Percentiles rank a stretch among this genome's conserved stretches.
Evolutionary conservation across 2,329 filamentous ascomycete species (phyloP).

Genomic region (Tetracladium maxilliforme): DNA sequence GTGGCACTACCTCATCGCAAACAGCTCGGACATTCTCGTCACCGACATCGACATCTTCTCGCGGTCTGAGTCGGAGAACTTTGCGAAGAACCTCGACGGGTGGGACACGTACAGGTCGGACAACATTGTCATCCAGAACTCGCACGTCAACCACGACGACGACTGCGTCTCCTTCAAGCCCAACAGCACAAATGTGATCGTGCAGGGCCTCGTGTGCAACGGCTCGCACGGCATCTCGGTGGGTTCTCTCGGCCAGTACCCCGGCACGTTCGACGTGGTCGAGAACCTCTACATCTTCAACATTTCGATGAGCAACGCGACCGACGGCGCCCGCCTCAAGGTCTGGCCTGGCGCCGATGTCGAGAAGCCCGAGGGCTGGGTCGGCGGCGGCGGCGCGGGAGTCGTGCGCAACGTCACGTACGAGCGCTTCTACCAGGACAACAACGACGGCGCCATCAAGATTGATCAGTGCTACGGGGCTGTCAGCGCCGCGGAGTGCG

Average conservation of each 20-base stretch:
- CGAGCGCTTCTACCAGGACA: conserved; percentile 40
- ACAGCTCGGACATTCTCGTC: conserved; percentile 36
- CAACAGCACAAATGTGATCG: conserved; percentile 52
- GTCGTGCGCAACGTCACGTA: conserved; percentile 53
- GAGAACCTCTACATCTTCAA: conserved; percentile 54
- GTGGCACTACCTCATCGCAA: conserved; percentile 34
- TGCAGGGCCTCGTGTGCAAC: conserved; percentile 53
- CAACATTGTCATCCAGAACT: conserved; percentile 40
- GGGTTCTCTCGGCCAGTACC: conserved; percentile 57
- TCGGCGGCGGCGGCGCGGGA: conserved; percentile 49
- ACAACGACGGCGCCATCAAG: conserved; percentile 51
- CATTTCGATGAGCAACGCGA: conserved; percentile 39
- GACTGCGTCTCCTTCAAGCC: conserved; percentile 65
- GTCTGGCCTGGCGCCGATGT: conserved; percentile 51
- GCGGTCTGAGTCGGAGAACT: conserved; percentile 25
- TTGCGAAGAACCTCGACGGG: conserved; percentile 39
- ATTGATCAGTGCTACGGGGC: conserved; percentile 52
- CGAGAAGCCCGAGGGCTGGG: conserved; percentile 44
- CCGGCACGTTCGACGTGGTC: conserved; percentile 47
- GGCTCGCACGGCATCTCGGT: conserved; percentile 60
- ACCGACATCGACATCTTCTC: conserved; percentile 34
- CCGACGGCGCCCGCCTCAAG: conserved; percentile 56
- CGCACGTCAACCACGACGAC: conserved; percentile 39
- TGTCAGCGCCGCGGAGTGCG: too few species aligned
- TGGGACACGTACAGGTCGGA: too few species aligned